Base-by-base conservation (phyloP, 208 protist genomes). In the Crithidia sp. region DNA sequence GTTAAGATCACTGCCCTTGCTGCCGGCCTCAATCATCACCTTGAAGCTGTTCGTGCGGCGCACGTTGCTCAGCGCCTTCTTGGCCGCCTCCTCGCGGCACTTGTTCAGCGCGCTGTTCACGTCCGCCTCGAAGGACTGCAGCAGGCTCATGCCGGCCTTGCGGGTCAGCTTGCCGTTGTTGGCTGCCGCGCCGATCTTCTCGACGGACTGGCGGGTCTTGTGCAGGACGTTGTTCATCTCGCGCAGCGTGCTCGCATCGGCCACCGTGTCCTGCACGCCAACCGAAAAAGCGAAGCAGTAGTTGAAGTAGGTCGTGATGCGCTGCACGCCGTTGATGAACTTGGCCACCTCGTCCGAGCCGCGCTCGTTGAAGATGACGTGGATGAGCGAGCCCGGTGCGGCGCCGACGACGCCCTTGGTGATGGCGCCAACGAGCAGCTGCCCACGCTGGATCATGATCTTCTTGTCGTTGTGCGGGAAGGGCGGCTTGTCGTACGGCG, bases 1-100 rank as follows among this genome's bases (percentile, higher is more conserved):
- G 85, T 99, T 99, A 56, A 99, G 92, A 66, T 95, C 84, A 7
- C 90, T 97, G 43, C 99, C 99, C 81, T 99, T 99, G 53, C 98
- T 99, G 54, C 99, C 99, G 0, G 98, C 95, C 39, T 91, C 86
- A 43, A 98, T 97, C 98, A 99, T 99, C 43, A 87, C 79, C 73
- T 98, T 98, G 70, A 99, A 90, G 78, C 92, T 97, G 85, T 99
- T 99, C 2, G 86, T 86, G 53, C 85, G 80, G n/a, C 77, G 76
- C 43, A 99, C 84, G 43, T 89, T 90, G 17, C 90, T 88, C 47
- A 94, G 79, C 17, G 93, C 93, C 40, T 90, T 86, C 61, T 95
- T 91, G n/a, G 92, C 93, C 10, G 93, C 96, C 58, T 97, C 85
- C 71, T 97, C 94, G 49, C 93, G 88, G 63, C 95, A 93, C 73